Evolutionary conservation across 2,329 filamentous ascomycete genomes (phyloP), one percentile per base, ranked within the genome.

Genomic region (Fonsecaea erecta): DNA sequence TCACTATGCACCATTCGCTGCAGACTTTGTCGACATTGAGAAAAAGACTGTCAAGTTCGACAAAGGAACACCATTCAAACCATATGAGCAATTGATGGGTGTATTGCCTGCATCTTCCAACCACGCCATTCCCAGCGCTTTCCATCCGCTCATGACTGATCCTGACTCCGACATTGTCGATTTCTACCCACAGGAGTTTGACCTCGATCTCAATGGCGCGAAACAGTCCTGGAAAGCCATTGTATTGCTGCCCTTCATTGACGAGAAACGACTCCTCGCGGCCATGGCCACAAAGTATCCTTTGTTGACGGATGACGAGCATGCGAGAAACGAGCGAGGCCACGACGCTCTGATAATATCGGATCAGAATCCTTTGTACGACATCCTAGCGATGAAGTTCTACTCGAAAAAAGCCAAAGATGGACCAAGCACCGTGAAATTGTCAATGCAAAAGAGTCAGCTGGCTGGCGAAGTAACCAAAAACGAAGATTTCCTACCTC

Each of bases 151-250:
- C 18, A 99, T 99, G 95, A 90, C 89, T 28, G 84, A 96, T 9
- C 84, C 90, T 14, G 88, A 96, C 52, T 97, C 93, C 73, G 88
- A 93, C 54, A 98, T 99, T 72, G 92, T 97, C 70, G 94, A 99
- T 76, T 99, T 99, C 77, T 99, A 99, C 73, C 96, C 96, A 0
- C 90, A 93, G 74, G 92, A 97, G 26, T 99, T 99, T 72, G 88
- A 90, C 16, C 86, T 98, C 60, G 95, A 99, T 77, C 80, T 98
- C 48, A 99, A 99, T 71, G 95, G 95, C 61, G 98, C 98, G 82
- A 99, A 98, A 76, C 96, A 97, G 80, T 92, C 93, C 0, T 99
- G 96, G 95, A 94, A 98, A 77, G 95, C 95, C 69, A 90, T 99
- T 60, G 93, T 92, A 2, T 82, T 99, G 21, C 84, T 99, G 35